Base-by-base conservation (phyloP, 1,139 yeast species). In the Geotrichum siamense region DNA sequence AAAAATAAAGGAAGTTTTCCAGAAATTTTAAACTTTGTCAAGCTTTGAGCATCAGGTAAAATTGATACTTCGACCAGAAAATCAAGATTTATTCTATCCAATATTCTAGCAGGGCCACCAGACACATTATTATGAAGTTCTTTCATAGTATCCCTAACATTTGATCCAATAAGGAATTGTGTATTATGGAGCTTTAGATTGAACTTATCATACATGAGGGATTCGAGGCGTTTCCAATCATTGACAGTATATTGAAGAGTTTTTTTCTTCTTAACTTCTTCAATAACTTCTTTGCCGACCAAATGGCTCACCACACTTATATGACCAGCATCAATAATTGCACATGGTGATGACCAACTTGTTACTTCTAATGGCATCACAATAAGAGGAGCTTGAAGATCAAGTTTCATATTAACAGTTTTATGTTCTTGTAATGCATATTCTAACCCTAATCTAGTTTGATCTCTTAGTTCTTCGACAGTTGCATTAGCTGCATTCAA, bases 401-500 rank as follows among this genome's bases (percentile, higher is more conserved):
- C 97, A 49, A 91, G 72, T 54, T 83, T 78, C 21, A 89, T 75
- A 58, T 86, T 82, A 42, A 89, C 68, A 0, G 97, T 89, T 59
- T 89, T 87, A 64, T 91, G 98, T 56, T 91, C 96, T 50, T 87
- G 94, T 51, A 93, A 70, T 0, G 96, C 94, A 55, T 93, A 87
- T 60, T 89, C 95, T 28, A 93, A 71, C 0, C 98, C 97, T 51
- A 93, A 75, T 57, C 97, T 71, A 0, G 98, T 91, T 60, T 87
- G 96, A 23, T 82, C 72, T 0, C 95, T 79, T 51, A 93, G 69
- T 1, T 94, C 96, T 59, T 87, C 96, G 48, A 93, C 83, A 0
- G 96, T 87, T 0, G 91, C 87, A 52, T 89, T 96, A 0, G 99
- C 98, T 0, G 96, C 97, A 61, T 79, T 83, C 78, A 93, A 78